phyloP scores from a whole-genome alignment of 192 early-diverging fungal genomes.

The Linnemannia zychae region DNA sequence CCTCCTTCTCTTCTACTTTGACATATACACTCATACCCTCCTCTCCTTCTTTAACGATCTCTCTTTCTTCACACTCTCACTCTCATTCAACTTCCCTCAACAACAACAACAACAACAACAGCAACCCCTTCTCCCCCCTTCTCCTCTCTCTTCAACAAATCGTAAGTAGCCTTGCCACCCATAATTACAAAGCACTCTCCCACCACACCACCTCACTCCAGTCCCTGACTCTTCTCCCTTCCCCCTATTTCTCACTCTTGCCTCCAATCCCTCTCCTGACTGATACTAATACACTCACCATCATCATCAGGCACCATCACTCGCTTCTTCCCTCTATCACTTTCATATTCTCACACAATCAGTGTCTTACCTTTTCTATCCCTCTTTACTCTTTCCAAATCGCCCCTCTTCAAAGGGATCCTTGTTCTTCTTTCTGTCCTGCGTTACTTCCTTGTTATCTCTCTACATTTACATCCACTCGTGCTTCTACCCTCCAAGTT shows the following conservation, averaged over 20 bases:
- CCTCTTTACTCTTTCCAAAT: neutral
- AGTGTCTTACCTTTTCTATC: neutral
- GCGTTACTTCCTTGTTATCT: neutral
- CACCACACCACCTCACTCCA: too few species aligned
- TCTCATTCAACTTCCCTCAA: neutral
- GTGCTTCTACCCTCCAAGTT: neutral
- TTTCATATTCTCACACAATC: neutral
- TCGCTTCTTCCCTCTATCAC: neutral
- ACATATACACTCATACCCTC: conserved; percentile 2
- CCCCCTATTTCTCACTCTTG: neutral
- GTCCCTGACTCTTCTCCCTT: neutral
- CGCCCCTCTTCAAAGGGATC: neutral
- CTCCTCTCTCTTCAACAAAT: neutral
- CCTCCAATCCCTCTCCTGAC: conserved; percentile 7
- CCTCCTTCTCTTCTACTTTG: neutral
- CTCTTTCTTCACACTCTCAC: neutral
- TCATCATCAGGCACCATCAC: neutral
- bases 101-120: neutral
- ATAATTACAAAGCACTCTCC: too few species aligned
- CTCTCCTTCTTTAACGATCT: neutral
- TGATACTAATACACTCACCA: neutral
- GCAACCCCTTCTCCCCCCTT: too few species aligned
- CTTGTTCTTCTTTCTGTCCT: neutral
- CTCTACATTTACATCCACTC: too few species aligned
- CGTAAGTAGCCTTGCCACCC: neutral